Evolutionary conservation across 495 filamentous ascomycete genomes (phyloP), one percentile per base, ranked within the genome.

Genomic region (Trichodelitschia bisporula): DNA sequence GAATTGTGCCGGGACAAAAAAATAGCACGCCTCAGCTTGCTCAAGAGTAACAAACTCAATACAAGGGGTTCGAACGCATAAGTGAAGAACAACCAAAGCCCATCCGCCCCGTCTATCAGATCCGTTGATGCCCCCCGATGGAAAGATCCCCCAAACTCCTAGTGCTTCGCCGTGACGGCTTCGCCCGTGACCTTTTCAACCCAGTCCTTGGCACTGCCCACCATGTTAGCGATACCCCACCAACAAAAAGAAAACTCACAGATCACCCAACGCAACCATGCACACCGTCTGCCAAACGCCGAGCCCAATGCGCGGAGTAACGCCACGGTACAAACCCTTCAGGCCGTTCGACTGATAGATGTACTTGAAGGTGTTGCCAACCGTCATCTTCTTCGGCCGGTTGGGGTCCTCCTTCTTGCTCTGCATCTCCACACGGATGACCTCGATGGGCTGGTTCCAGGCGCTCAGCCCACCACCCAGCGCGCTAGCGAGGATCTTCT

Each of bases 361-460:
- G 50, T 97, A 97, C 49, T 59, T 74, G 55, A 79, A 71, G 28
- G 86, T 73, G 57, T 76, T 91, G 35, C 69, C 77, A 31, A 97
- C 89, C 34, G 82, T 95, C 68, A 97, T 65, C 54, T 97, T 97
- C 69, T 89, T 89, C 32, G 86, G 86, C 16, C 86, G 77, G 57
- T 95, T 95, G 31, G 86, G 83, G 45, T 97, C 86, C 34, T 70
- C 77, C 37, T 76, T 93, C 70, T 91, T 95, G 60, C 75, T 84
- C 66, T 97, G 86, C 89, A 97, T 95, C 64, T 97, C 86, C 36
- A 97, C 86, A 41, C 86, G 77, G 51, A 97, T 91, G 48, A 97
- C 86, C 66, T 97, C 86, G 55, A 97, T 97, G 16, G 86, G 86
- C 63, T 97, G 86, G 56, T 97, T 97, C 86, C 86, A 97, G 36